Evolutionary conservation across 352 stramenopile species (phyloP).

Genomic region (Albugo candida): DNA sequence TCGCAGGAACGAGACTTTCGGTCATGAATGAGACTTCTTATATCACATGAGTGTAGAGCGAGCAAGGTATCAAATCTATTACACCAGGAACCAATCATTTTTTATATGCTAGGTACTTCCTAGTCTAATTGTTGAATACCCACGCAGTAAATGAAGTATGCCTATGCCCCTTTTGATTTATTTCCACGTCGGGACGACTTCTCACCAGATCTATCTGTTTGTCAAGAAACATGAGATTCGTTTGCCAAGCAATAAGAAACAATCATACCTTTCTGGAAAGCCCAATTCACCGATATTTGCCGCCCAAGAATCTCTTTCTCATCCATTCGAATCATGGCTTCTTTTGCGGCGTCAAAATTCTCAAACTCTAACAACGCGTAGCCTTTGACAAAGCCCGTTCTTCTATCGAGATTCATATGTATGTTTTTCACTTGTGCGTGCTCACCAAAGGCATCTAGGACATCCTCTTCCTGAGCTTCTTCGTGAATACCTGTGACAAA

Average conservation of each 20-base stretch:
- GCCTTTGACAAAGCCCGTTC: conserved; percentile 90
- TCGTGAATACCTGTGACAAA: conserved; percentile 92
- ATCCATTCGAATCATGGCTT: conserved; percentile 85
- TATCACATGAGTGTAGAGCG: too few relatives aligned
- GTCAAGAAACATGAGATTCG: too few relatives aligned
- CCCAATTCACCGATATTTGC: conserved; percentile 85
- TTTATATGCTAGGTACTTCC: too few relatives aligned
- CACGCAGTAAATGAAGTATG: too few relatives aligned
- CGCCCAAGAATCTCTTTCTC: conserved; percentile 79
- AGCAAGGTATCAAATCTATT: too few relatives aligned
- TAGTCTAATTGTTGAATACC: too few relatives aligned
- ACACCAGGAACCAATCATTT: too few relatives aligned
- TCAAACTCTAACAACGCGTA: conserved; percentile 92
- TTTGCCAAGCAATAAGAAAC: background rate
- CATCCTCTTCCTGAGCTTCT: conserved; percentile 91
- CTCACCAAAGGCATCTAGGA: conserved; percentile 89
- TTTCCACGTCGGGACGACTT: too few relatives aligned
- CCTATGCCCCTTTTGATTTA: too few relatives aligned
- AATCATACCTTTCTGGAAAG: conserved; percentile 64
- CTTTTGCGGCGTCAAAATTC: conserved; percentile 78
- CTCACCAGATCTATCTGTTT: too few relatives aligned
- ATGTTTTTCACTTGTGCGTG: conserved; percentile 91
- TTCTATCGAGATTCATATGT: conserved; percentile 89
- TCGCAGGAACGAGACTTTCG: too few relatives aligned
- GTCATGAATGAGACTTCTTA: too few relatives aligned